Base-by-base conservation (phyloP, 2,329 filamentous ascomycete species). In the Hymenoscyphus infarciens region DNA sequence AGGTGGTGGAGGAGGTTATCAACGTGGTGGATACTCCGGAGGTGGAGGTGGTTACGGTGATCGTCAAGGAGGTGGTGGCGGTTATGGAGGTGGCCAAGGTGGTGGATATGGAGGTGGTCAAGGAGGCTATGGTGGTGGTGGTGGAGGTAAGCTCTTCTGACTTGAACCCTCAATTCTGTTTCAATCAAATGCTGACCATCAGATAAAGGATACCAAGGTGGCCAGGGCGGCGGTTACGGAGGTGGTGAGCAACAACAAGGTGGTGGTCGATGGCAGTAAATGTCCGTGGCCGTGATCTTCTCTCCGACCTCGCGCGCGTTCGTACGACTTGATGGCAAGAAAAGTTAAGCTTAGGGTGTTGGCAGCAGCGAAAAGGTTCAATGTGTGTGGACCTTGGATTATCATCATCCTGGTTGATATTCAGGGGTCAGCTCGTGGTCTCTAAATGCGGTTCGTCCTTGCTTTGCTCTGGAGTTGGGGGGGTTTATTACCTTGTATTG, bases 41-140 rank as follows among this genome's bases (percentile, higher is more conserved):
- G 74, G 67, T 60, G 69, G 67, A 62, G 77, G 78, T 63, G 77
- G 74, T 71, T 75, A 76, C 59, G 75, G 75, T 42, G 78, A 93
- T 92, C 66, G 92, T 91, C 38, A 63, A 52, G 60, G 60, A 75
- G 78, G 63, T 66, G 78, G 59, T 75, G 78, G 66, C 66, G 78
- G 77, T 61, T 78, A 80, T 69, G 78, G 78, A 69, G 73, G 74
- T 57, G 75, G 74, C 22, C 72, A 59, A 58, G 74, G 61, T 70
- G 75, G 66, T 54, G 69, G 69, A 27, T 69, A 69, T 42, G 59
- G 61, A 31, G 69, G 68, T 60, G 70, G 73, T n/a, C 76, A 79
- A 62, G 78, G 80, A 65, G 74, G 74, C 19, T 68, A 67, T 49
- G 57, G 59, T 45, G 66, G 67, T 56, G 63, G 67, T 57, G 63